Percentiles rank a stretch among this genome's conserved stretches.
phyloP scores from a whole-genome alignment of 768 basidiomycete genomes.

The Suillus discolor region DNA sequence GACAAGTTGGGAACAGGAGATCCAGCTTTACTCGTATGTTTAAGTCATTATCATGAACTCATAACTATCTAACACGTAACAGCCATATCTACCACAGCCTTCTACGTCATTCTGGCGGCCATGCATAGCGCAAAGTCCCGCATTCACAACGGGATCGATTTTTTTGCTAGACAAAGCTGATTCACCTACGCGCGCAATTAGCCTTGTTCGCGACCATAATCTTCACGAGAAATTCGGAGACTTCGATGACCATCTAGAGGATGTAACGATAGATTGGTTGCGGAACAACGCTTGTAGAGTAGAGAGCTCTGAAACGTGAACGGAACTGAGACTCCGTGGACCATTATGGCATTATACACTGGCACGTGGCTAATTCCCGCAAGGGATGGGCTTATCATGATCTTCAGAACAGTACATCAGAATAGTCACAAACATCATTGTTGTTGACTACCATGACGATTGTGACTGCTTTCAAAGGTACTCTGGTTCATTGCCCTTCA shows the following conservation, averaged over 20 bases:
- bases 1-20: conserved; percentile 53
- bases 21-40: conserved; percentile 60
- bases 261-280: conserved; percentile 58
- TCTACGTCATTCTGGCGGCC: conserved; percentile 50
- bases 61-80: conserved; percentile 6
- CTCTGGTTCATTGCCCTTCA: conserved; percentile 57
- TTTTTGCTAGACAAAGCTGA: conserved; percentile 50
- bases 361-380: neutral
- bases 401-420: neutral
- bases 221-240: conserved; percentile 67
- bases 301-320: conserved; percentile 17
- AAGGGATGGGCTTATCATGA: neutral
- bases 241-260: conserved; percentile 83
- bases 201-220: conserved; percentile 50
- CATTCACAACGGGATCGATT: conserved; percentile 48
- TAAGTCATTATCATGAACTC: neutral
- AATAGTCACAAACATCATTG: conserved; percentile 4
- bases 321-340: conserved; percentile 1
- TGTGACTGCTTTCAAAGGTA: conserved; percentile 42
- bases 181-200: conserved; percentile 48
- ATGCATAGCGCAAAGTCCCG: conserved; percentile 34
- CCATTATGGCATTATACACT: neutral
- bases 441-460: conserved; percentile 13
- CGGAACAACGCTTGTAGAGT: conserved; percentile 39
- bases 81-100: conserved; percentile 55